phyloP scores from a whole-genome alignment of 768 basidiomycete species.

The Lentinus brumalis region DNA sequence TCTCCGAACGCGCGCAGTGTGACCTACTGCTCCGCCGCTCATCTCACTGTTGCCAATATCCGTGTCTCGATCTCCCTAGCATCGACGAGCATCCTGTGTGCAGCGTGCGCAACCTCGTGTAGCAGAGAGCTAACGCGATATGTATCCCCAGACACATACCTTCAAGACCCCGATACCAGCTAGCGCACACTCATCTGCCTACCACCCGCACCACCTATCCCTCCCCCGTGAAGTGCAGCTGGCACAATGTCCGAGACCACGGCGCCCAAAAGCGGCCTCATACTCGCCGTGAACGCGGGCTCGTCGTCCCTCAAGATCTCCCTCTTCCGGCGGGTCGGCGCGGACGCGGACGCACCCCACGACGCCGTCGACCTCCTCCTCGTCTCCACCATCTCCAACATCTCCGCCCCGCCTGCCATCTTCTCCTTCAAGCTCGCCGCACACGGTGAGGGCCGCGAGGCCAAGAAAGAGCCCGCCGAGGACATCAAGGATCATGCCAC shows the following conservation, averaged over 20 bases:
- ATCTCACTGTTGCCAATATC: neutral
- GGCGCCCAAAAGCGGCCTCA: constrained; percentile 36
- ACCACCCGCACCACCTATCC: neutral
- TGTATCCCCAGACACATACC: neutral
- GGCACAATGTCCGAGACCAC: constrained; percentile 15
- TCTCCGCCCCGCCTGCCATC: constrained; percentile 54
- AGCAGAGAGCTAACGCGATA: constrained; percentile 1
- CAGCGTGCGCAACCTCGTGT: neutral
- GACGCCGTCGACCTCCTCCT: constrained; percentile 47
- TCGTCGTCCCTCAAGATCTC: constrained; percentile 87
- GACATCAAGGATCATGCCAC: constrained; percentile 57
- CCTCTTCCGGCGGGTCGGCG: constrained; percentile 47
- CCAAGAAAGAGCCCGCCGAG: constrained; percentile 40
- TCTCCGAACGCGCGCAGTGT: neutral
- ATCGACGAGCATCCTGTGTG: neutral
- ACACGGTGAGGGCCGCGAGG: constrained; percentile 31
- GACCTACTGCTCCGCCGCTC: neutral
- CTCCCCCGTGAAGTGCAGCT: neutral
- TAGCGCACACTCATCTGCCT: neutral
- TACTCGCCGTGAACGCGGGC: constrained; percentile 78
- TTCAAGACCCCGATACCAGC: neutral
- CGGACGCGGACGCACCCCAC: constrained; percentile 27
- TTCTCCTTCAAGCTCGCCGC: constrained; percentile 45
- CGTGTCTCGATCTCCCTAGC: constrained; percentile 1
- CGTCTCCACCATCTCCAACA: constrained; percentile 56